phyloP scores from a whole-genome alignment of 1,284 basidiomycete species.

The Fistulinella cinereoalba region DNA sequence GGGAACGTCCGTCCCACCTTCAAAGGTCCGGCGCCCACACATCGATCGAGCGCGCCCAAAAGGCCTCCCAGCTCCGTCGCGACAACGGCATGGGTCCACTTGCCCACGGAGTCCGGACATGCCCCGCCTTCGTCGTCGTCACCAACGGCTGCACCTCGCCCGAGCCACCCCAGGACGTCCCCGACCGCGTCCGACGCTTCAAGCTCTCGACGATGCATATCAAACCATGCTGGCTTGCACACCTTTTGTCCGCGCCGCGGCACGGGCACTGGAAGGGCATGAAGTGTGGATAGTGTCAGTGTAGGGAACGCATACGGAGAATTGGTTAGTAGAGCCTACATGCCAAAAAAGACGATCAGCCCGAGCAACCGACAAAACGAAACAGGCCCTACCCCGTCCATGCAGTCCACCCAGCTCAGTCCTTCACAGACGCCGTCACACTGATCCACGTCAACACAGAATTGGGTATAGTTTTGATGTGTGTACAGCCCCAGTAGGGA shows the following conservation, averaged over 20 bases:
- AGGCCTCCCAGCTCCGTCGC: conserved; percentile 61
- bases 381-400: conserved; percentile 59
- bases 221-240: conserved; percentile 74
- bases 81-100: conserved; percentile 54
- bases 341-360: not conserved
- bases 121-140: conserved; percentile 15
- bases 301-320: conserved; percentile 82
- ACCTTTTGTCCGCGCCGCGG: conserved; percentile 74
- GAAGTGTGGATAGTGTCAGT: conserved; percentile 72
- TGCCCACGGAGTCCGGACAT: conserved; percentile 34
- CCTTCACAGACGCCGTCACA: conserved; percentile 71
- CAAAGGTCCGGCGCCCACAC: not conserved
- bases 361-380: not conserved
- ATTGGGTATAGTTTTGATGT: conserved; percentile 90
- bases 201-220: conserved; percentile 50
- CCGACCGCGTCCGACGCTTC: conserved; percentile 57
- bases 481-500: conserved; percentile 87
- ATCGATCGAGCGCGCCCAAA: conserved; percentile 43
- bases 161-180: conserved; percentile 58
- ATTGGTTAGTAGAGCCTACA: conserved; percentile 70
- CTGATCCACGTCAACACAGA: conserved; percentile 77
- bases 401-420: conserved; percentile 79
- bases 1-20: not conserved
- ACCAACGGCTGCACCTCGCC: conserved; percentile 16
- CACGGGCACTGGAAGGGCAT: conserved; percentile 86